Base-by-base conservation (phyloP, 2,329 filamentous ascomycete genomes). In the Stagonosporopsis rhizophila region DNA sequence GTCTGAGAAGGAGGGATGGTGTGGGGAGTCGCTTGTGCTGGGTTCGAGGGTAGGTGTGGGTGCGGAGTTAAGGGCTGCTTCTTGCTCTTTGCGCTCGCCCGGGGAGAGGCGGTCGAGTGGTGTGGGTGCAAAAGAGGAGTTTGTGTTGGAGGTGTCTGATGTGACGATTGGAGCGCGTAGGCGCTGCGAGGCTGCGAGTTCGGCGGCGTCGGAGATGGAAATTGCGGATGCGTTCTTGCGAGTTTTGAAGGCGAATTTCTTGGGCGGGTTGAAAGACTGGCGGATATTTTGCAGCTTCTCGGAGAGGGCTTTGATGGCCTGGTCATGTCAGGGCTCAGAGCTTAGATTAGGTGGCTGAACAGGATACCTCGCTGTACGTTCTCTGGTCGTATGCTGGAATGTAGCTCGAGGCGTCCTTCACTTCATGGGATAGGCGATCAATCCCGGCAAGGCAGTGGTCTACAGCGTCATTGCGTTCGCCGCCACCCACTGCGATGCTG, bases 341-440 rank as follows among this genome's bases (percentile, higher is more conserved):
- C 32, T 35, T 3, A 1, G 12, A 14, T 4, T 14, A 4, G 2
- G 1, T 17, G 2, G 14, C 20, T 19, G 15, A 4, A 32, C 12
- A 5, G 20, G 17, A 8, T 77, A 92, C 91, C 79, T 93, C 87
- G 39, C 88, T 85, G 71, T 96, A 98, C 22, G 89, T 89, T 65
- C 91, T 87, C 74, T 95, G 91, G 69, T 98, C 95, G 72, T 97
- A 96, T 7, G 92, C 87, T 2, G 95, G 92, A 15, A 96, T 86
- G 64, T 89, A 92, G 52, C 88, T 87, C 1, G 89, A 86, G 0
- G 91, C 90, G 77, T 97, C 92, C 64, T 91, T 89, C 35, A 97
- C 90, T 67, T 95, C 89, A 61, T 89, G 89, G 1, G 92, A 92
- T 15, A 98, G 83, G 54, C 87, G 85, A 27, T 90, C 88, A 67